Conservation (phyloP, 495 filamentous ascomycete species). For the Penicillium angulare region DNA sequence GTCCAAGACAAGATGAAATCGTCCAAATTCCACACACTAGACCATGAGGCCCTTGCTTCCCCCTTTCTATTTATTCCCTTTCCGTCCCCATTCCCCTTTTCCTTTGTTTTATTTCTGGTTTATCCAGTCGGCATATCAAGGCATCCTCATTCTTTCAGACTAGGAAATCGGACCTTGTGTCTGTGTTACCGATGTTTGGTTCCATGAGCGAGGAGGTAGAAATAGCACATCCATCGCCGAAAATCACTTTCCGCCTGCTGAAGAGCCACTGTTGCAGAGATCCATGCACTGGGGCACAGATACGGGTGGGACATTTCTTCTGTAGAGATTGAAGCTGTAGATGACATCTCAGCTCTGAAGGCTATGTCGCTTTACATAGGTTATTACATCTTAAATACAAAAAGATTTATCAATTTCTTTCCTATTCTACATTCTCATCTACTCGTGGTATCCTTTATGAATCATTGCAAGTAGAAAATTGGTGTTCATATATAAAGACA, state of each 20-base stretch:
- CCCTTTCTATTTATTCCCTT: slow-evolving; percentile 2
- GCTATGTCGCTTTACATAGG: too few relatives aligned
- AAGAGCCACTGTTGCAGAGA: slow-evolving; percentile 81
- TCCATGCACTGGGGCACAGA: slow-evolving; percentile 81
- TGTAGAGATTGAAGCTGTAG: too few relatives aligned
- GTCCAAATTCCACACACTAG: background rate
- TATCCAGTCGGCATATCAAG: slow-evolving; percentile 38
- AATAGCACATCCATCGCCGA: slow-evolving; percentile 31
- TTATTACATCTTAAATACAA: too few relatives aligned
- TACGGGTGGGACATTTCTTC: slow-evolving; percentile 78
- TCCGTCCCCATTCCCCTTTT: slow-evolving; percentile 3
- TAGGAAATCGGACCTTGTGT: slow-evolving; percentile 21
- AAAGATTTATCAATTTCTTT: too few relatives aligned
- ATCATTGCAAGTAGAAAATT: background rate
- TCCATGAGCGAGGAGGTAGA: slow-evolving; percentile 47
- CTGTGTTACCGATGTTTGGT: slow-evolving; percentile 24
- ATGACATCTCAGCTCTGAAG: too few relatives aligned
- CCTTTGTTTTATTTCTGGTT: slow-evolving; percentile 4
- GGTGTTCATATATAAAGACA: background rate
- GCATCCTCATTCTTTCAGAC: slow-evolving; percentile 37
- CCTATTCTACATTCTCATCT: too few relatives aligned
- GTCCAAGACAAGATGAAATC: background rate
- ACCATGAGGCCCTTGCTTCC: background rate
- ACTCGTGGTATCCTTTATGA: too few relatives aligned
- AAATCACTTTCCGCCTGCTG: slow-evolving; percentile 63